Conservation (phyloP, 495 filamentous ascomycete genomes). For the Penicillium pulvis region DNA sequence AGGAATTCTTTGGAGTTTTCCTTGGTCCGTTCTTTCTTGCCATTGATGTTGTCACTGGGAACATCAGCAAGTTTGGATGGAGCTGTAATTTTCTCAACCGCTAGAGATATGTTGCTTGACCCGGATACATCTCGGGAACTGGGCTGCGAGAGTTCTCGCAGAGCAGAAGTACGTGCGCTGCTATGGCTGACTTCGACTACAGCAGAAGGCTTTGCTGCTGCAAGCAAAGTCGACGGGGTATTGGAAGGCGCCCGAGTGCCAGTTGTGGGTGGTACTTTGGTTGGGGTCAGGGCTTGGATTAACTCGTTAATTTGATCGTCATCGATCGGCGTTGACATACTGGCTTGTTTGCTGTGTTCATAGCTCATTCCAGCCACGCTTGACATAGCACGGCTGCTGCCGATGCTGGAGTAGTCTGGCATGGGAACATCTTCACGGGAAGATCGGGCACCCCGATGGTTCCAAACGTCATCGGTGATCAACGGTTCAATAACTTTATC, state of each 20-base stretch:
- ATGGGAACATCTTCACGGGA: constrained; percentile 54
- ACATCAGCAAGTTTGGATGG: constrained; percentile 31
- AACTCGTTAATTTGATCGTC: constrained; percentile 44
- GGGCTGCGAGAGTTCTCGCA: constrained; percentile 30
- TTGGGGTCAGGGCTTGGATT: constrained; percentile 45
- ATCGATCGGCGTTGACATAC: constrained; percentile 36
- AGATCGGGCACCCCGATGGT: constrained; percentile 42
- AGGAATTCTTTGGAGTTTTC: constrained; percentile 18
- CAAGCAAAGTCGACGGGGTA: constrained; percentile 36
- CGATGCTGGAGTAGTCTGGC: constrained; percentile 53
- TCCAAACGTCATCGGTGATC: constrained; percentile 33
- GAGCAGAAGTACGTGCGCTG: constrained; percentile 21
- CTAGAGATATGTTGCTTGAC: constrained; percentile 26
- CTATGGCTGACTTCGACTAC: constrained; percentile 36
- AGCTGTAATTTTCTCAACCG: constrained; percentile 12
- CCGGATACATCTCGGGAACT: constrained; percentile 37
- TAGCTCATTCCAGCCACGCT: constrained; percentile 49
- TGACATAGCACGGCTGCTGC: constrained; percentile 46
- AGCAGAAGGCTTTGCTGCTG: constrained; percentile 33
- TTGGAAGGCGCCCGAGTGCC: constrained; percentile 45
- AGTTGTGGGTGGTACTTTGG: constrained; percentile 31
- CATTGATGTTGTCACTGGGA: constrained; percentile 41
- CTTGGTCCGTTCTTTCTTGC: constrained; percentile 42
- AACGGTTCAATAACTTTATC: constrained; percentile 35
- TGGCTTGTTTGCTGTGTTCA: constrained; percentile 46